These are phyloP conservation scores for Elaeis oleifera DNA, from an alignment of 202 grass and related monocot genomes.

Conservation along the genomic window DNA sequence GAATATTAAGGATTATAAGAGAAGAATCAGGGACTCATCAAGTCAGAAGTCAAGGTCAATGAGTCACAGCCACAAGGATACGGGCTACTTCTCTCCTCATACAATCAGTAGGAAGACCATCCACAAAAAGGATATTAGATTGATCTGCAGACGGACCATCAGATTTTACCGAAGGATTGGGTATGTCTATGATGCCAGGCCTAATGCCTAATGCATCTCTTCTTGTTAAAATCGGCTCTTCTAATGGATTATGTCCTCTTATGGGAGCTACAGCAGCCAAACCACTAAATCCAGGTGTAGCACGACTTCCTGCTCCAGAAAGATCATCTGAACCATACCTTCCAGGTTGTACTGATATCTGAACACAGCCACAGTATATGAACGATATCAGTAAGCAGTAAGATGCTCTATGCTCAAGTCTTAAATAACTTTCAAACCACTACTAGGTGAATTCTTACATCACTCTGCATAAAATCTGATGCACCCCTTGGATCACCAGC, in stretches of 20 bases:
- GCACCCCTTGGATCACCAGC: conserved; percentile 19
- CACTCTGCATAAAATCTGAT: conserved; percentile 25
- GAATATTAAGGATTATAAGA: conserved; percentile 21
- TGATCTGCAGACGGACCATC: conserved; percentile 38
- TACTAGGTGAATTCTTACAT: conserved; percentile 26
- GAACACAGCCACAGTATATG: background rate
- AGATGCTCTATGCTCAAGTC: too few relatives aligned
- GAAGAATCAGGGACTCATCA: conserved; percentile 1
- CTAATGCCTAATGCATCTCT: conserved; percentile 31
- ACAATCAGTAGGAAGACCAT: conserved; percentile 79
- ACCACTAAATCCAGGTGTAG: conserved; percentile 24
- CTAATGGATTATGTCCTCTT: conserved; percentile 31
- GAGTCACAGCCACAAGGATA: conserved; percentile 50
- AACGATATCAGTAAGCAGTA: background rate
- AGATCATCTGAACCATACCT: conserved; percentile 35
- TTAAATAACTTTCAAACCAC: background rate
- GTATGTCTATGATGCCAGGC: conserved; percentile 22
- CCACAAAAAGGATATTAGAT: conserved; percentile 87
- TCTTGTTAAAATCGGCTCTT: conserved; percentile 33
- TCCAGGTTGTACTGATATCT: conserved; percentile 29
- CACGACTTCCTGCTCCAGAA: conserved; percentile 14
- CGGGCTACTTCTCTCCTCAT: conserved; percentile 82
- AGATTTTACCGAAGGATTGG: conserved; percentile 12
- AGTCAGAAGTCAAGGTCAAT: background rate
- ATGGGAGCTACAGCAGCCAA: conserved; percentile 23